phyloP scores from a whole-genome alignment of 2,329 filamentous ascomycete genomes.

The Coniochaeta sp. region DNA sequence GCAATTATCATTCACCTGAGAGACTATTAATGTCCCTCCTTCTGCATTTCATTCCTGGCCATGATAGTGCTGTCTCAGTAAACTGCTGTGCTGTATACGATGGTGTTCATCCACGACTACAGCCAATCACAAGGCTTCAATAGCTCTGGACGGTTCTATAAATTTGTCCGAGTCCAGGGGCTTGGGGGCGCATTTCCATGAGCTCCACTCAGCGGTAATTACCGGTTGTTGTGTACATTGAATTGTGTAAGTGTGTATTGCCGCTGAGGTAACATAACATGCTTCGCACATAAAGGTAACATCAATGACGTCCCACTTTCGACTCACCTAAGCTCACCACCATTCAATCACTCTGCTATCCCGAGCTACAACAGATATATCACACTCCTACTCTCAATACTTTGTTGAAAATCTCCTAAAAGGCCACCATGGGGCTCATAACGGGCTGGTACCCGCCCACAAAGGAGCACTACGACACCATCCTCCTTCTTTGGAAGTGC shows the following conservation, averaged over 20 bases:
- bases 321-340: not conserved
- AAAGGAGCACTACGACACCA: slow-evolving; percentile 46
- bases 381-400: not conserved
- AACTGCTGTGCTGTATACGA: too few species aligned
- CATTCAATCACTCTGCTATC: not conserved
- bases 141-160: too few species aligned
- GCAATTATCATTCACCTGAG: too few species aligned
- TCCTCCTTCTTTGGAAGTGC: slow-evolving; percentile 45
- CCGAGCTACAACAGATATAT: not conserved
- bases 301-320: not conserved
- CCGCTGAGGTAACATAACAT: too few species aligned
- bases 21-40: not conserved
- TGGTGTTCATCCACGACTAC: too few species aligned
- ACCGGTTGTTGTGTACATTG: not conserved
- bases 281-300: too few species aligned
- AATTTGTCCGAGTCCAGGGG: not conserved
- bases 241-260: not conserved
- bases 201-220: not conserved
- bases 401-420: not conserved
- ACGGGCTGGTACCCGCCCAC: slow-evolving; percentile 50
- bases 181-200: not conserved
- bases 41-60: not conserved
- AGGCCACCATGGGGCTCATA: slow-evolving; percentile 36
- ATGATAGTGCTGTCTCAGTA: too few species aligned
- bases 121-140: too few species aligned